These are phyloP conservation scores for Eutrema salsugineum DNA, from an alignment of 441 rosid genomes.

Conservation along the genomic window DNA sequence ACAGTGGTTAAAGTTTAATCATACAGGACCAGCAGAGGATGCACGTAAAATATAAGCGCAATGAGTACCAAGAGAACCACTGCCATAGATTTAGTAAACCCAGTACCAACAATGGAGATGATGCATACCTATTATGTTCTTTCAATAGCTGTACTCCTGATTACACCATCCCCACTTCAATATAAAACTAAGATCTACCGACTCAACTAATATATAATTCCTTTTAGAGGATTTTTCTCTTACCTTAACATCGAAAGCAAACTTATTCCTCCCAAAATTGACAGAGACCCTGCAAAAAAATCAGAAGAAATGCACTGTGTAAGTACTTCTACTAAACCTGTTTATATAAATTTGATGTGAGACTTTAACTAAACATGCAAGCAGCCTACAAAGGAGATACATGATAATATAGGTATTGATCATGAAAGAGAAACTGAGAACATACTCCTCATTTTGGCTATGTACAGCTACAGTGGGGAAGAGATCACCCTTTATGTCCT, in stretches of 20 bases:
- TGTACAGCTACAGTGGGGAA: constrained; percentile 94
- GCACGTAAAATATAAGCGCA: background rate
- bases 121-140: background rate
- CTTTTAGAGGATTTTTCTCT: background rate
- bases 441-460: constrained; percentile 96
- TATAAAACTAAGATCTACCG: background rate
- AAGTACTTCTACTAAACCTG: constrained; percentile 3
- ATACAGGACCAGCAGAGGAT: background rate
- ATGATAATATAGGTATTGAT: background rate
- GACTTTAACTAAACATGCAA: background rate
- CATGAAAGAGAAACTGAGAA: constrained; percentile 17
- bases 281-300: constrained; percentile 66
- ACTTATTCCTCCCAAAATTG: constrained; percentile 79
- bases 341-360: background rate
- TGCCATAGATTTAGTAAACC: background rate
- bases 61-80: constrained; percentile 1
- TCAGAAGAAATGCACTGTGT: constrained; percentile 18
- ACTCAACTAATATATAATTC: background rate
- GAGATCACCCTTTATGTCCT: constrained; percentile 68
- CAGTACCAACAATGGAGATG: background rate
- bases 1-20: background rate
- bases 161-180: background rate
- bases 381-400: background rate
- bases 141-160: background rate
- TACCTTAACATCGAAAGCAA: constrained; percentile 81